These are phyloP conservation scores for Scutellaria galericulata DNA, from an alignment of 257 asterid species.

Conservation along the genomic window DNA sequence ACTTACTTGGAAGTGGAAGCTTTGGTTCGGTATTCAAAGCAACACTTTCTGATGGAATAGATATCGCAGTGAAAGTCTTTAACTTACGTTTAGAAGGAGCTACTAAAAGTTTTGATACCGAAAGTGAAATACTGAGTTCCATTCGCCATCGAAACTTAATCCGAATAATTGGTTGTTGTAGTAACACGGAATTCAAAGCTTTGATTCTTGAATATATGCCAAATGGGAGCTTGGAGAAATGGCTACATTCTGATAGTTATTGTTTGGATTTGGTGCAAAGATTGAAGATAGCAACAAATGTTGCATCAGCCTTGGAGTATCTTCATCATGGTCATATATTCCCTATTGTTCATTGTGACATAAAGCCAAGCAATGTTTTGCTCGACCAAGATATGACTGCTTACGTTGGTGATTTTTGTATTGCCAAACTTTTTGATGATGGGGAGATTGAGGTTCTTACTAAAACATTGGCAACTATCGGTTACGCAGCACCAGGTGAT, in stretches of 20 bases:
- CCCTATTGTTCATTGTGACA: conserved; percentile 33
- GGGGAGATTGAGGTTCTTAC: conserved; percentile 34
- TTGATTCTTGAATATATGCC: no score
- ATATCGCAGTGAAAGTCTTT: conserved; percentile 45
- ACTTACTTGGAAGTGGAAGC: no score
- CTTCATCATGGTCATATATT: conserved; percentile 31
- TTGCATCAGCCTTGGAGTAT: conserved; percentile 23
- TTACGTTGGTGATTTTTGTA: conserved; percentile 39
- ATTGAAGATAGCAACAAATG: conserved; percentile 30
- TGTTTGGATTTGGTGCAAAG: not conserved
- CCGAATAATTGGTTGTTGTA: no score
- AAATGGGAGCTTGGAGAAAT: no score
- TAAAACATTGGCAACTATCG: conserved; percentile 40
- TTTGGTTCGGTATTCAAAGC: no score
- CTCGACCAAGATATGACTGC: conserved; percentile 40
- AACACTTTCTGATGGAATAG: conserved; percentile 26
- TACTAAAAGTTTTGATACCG: conserved; percentile 38
- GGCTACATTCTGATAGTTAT: no score
- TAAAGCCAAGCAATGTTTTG: conserved; percentile 28
- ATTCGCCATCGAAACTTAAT: conserved; percentile 43
- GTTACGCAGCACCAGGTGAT: conserved; percentile 47
- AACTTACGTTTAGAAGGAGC: conserved; percentile 34
- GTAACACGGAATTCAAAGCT: no score
- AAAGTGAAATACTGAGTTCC: conserved; percentile 33
- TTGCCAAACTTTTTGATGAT: conserved; percentile 38